These are phyloP conservation scores for Vigna unguiculata DNA, from an alignment of 306 rosid genomes.

Conservation along the genomic window DNA sequence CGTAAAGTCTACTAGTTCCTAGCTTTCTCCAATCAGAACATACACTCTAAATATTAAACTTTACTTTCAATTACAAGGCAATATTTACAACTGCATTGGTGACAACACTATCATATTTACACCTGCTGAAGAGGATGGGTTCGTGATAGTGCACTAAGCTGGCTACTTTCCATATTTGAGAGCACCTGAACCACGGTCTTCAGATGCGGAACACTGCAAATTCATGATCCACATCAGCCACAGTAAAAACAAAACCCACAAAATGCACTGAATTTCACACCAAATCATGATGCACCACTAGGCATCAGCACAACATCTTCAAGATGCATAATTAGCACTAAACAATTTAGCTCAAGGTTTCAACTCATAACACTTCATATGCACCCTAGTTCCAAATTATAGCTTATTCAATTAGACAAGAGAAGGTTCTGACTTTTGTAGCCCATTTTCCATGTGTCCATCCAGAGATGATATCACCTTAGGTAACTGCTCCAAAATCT, in stretches of 20 bases:
- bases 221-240: slow-evolving; percentile 35
- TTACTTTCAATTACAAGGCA: slow-evolving; percentile 2
- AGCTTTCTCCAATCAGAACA: slow-evolving; percentile 19
- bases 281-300: not conserved
- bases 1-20: slow-evolving; percentile 20
- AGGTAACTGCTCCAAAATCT: slow-evolving; percentile 90
- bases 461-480: slow-evolving; percentile 79
- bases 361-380: not conserved
- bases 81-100: slow-evolving; percentile 3
- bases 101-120: slow-evolving; percentile 33
- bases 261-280: not conserved
- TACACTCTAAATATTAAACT: not conserved
- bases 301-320: slow-evolving; percentile 16
- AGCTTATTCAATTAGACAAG: slow-evolving; percentile 16
- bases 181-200: slow-evolving; percentile 80
- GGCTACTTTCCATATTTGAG: slow-evolving; percentile 84
- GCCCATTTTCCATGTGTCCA: slow-evolving; percentile 82
- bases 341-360: slow-evolving; percentile 3
- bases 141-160: slow-evolving; percentile 66
- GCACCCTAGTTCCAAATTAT: slow-evolving; percentile 13
- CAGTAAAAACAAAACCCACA: slow-evolving; percentile 29
- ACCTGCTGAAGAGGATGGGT: slow-evolving; percentile 64
- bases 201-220: slow-evolving; percentile 74
- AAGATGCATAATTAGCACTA: slow-evolving; percentile 24
- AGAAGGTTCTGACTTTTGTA: slow-evolving; percentile 65